Evolutionary conservation across 306 rosid species (phyloP).

Genomic region (Alnus rubra): DNA sequence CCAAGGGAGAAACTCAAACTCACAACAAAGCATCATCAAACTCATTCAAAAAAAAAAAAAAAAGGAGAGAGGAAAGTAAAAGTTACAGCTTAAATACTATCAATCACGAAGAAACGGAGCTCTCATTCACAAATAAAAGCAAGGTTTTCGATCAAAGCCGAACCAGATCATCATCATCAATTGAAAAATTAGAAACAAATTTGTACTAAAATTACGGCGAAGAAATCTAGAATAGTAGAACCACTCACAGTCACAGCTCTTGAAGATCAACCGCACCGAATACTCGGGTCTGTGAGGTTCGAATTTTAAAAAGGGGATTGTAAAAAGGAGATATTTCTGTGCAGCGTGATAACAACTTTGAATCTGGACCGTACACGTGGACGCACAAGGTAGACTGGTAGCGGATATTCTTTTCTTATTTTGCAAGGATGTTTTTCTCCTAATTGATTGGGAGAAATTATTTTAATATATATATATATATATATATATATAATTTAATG

Average conservation of each 20-base stretch:
- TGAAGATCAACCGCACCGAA: not conserved
- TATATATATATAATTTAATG: too few species aligned
- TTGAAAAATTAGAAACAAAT: not conserved
- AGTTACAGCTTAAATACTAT: not conserved
- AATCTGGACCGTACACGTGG: conserved; percentile 13
- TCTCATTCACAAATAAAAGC: not conserved
- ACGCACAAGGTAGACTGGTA: not conserved
- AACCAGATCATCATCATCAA: not conserved
- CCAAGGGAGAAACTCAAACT: not conserved
- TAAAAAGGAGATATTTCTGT: not conserved
- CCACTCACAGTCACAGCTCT: conserved; percentile 15
- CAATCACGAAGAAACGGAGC: not conserved
- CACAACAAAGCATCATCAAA: not conserved
- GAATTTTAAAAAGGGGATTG: not conserved
- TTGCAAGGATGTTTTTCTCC: not conserved
- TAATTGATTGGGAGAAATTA: too few species aligned
- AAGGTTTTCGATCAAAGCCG: conserved; percentile 1
- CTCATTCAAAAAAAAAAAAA: not conserved
- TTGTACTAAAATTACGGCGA: not conserved
- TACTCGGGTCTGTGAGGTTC: not conserved
- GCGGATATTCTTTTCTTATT: not conserved
- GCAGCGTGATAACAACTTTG: not conserved
- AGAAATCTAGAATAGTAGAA: not conserved
- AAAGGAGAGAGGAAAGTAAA: not conserved
- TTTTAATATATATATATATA: too few species aligned